These are phyloP conservation scores for Ganoderma multipileum DNA, from an alignment of 1,284 basidiomycete genomes.

Conservation along the genomic window DNA sequence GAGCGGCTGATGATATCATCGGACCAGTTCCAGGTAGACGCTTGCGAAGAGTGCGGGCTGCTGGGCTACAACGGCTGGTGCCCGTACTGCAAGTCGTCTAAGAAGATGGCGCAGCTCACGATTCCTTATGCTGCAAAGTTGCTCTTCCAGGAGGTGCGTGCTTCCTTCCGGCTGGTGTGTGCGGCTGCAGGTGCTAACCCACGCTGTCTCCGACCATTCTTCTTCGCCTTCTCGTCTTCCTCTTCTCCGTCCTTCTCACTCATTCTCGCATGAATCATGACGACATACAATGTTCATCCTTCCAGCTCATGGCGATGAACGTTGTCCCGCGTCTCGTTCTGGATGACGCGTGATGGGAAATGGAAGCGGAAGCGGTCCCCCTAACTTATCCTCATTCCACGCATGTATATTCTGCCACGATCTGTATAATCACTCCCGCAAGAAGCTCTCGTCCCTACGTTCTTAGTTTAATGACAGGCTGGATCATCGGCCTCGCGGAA, in stretches of 20 bases:
- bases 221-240: background rate
- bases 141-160: slow-evolving; percentile 91
- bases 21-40: slow-evolving; percentile 97
- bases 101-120: slow-evolving; percentile 95
- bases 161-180: background rate
- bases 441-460: background rate
- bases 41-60: slow-evolving; percentile 93
- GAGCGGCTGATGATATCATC: slow-evolving; percentile 99
- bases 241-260: background rate
- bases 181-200: background rate
- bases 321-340: slow-evolving; percentile 87
- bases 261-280: background rate
- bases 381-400: slow-evolving; percentile 22
- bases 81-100: slow-evolving; percentile 94
- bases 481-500: background rate
- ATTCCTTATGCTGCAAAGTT: slow-evolving; percentile 99
- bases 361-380: slow-evolving; percentile 14
- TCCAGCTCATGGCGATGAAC: slow-evolving; percentile 93
- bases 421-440: slow-evolving; percentile 17
- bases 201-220: background rate
- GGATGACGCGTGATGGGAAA: slow-evolving; percentile 69
- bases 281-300: background rate
- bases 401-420: slow-evolving; percentile 21
- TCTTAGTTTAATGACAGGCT: background rate
- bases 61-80: slow-evolving; percentile 99